Percentiles rank a stretch among this genome's conserved stretches.
These are phyloP conservation scores for Saccharum spontaneum DNA, from an alignment of 176 grass and related monocot genomes.

Conservation along the genomic window DNA sequence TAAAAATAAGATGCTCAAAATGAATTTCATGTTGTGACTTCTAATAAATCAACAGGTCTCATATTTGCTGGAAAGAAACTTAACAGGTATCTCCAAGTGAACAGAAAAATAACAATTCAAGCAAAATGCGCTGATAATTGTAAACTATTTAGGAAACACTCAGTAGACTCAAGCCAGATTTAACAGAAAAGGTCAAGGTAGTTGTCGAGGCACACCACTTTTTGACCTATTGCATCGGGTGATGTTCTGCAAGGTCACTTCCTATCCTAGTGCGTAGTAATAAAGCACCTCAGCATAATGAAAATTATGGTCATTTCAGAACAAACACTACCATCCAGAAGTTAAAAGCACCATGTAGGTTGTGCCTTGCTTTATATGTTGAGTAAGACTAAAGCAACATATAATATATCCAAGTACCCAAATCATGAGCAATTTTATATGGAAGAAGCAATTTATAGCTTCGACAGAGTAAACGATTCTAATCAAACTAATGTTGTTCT, in stretches of 20 bases:
- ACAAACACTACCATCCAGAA: not conserved
- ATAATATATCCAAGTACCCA: not conserved
- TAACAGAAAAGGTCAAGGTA: not conserved
- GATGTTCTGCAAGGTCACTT: not conserved
- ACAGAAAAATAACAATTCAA: not conserved
- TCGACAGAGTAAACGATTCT: not conserved
- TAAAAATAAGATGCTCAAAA: not conserved
- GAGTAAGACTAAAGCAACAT: not conserved
- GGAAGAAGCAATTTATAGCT: not conserved
- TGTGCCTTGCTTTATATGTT: not conserved
- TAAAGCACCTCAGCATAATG: not conserved
- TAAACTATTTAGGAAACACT: not conserved
- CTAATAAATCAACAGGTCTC: not conserved
- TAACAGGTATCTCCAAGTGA: not conserved
- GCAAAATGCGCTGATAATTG: not conserved
- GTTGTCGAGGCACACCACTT: not conserved
- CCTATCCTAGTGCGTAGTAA: not conserved
- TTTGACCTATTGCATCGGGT: conserved; percentile 2
- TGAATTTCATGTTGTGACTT: not conserved
- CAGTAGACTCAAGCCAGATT: not conserved
- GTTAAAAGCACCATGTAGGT: not conserved
- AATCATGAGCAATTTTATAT: conserved; percentile 3
- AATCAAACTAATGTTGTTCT: not conserved
- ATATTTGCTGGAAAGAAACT: conserved; percentile 13
- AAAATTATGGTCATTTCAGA: not conserved